These are phyloP conservation scores for Phoma herbarum DNA, from an alignment of 2,329 filamentous ascomycete genomes.

Conservation along the genomic window DNA sequence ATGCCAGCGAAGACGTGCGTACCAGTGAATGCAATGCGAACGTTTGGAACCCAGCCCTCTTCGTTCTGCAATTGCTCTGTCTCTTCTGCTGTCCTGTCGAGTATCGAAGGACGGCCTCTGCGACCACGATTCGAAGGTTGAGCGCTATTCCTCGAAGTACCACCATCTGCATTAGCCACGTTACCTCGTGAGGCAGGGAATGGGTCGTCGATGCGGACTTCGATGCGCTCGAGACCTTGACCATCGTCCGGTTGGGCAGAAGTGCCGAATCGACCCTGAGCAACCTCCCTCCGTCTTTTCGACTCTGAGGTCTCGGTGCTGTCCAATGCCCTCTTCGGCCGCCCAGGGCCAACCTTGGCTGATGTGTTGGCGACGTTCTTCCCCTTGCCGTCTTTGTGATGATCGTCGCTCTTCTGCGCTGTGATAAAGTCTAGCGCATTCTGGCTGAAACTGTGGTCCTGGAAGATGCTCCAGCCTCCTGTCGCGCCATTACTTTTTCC, in stretches of 20 bases:
- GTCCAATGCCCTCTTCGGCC: slow-evolving; percentile 41
- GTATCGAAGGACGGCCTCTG: slow-evolving; percentile 44
- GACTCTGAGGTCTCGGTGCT: slow-evolving; percentile 39
- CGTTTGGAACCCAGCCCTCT: slow-evolving; percentile 63
- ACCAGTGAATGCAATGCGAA: slow-evolving; percentile 76
- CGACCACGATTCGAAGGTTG: slow-evolving; percentile 30
- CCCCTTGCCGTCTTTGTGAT: slow-evolving; percentile 26
- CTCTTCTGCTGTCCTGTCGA: slow-evolving; percentile 47
- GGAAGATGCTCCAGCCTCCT: slow-evolving; percentile 83
- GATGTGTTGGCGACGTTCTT: slow-evolving; percentile 20
- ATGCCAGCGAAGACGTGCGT: slow-evolving; percentile 83
- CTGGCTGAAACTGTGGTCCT: slow-evolving; percentile 65
- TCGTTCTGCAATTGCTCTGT: slow-evolving; percentile 37
- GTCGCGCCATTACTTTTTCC: slow-evolving; percentile 75
- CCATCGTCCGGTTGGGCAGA: slow-evolving; percentile 36
- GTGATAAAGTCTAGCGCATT: slow-evolving; percentile 59
- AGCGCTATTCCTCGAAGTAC: slow-evolving; percentile 26
- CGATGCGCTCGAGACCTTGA: slow-evolving; percentile 56
- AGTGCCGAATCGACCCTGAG: slow-evolving; percentile 75
- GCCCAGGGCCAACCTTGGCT: slow-evolving; percentile 36
- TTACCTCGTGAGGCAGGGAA: slow-evolving; percentile 37
- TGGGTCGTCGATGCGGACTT: slow-evolving; percentile 60
- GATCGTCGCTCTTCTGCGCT: slow-evolving; percentile 34
- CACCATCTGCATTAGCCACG: slow-evolving; percentile 23
- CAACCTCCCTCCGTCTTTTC: slow-evolving; percentile 69